Conservation (phyloP, 108 stramenopile genomes). For the Fistulifera pelliculosa region DNA sequence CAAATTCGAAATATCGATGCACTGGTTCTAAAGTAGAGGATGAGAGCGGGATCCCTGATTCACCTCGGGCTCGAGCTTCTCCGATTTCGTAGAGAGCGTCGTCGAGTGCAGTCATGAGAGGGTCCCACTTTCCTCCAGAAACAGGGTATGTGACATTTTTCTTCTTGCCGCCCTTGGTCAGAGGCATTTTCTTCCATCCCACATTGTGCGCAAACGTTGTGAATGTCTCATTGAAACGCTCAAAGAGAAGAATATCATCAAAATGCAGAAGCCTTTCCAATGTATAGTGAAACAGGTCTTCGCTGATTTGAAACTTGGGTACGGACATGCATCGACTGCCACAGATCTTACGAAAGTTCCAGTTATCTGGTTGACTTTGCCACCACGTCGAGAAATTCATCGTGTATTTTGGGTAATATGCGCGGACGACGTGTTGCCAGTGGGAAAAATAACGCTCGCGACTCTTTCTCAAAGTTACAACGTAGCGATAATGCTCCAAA, state of each 20-base stretch:
- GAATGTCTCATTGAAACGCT: constrained; percentile 20
- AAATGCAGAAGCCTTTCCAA: constrained; percentile 18
- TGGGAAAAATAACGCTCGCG: constrained; percentile 24
- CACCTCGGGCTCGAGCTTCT: too few relatives aligned
- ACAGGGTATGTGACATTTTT: neutral
- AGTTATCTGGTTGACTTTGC: constrained; percentile 31
- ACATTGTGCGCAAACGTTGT: neutral
- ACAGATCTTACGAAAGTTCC: constrained; percentile 28
- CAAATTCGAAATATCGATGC: too few relatives aligned
- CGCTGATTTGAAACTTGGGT: constrained; percentile 26
- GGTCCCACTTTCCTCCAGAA: constrained; percentile 11
- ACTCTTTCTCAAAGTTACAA: constrained; percentile 19
- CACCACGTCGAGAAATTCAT: constrained; percentile 12
- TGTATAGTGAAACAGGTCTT: constrained; percentile 18
- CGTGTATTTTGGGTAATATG: neutral
- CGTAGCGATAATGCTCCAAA: constrained; percentile 17
- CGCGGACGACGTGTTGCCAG: constrained; percentile 19
- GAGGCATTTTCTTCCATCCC: constrained; percentile 5
- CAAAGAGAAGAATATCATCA: constrained; percentile 21
- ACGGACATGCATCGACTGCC: constrained; percentile 14
- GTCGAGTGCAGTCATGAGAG: constrained; percentile 25
- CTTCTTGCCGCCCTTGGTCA: too few relatives aligned
- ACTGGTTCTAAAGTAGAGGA: too few relatives aligned
- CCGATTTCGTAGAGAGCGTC: constrained; percentile 26
- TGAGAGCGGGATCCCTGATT: too few relatives aligned